Base-by-base conservation (phyloP, 139 green algal genomes). In the Gonium pectorale region DNA sequence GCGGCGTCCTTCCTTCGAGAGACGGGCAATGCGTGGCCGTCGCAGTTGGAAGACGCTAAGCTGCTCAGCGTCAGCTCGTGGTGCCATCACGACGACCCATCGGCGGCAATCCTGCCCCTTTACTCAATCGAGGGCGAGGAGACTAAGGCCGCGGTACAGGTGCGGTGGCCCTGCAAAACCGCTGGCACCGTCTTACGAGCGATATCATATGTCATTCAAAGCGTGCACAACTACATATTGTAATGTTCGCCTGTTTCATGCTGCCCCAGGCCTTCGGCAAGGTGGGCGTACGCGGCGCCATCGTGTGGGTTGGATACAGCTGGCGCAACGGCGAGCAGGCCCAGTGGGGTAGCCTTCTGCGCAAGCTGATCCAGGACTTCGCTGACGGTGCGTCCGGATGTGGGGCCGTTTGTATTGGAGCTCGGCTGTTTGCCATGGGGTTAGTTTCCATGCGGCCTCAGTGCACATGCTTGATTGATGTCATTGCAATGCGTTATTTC, bases 321-420 rank as follows among this genome's bases (percentile, higher is more conserved):
- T 79, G 70, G 70, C 52, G 33, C 21, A 46, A 79, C 33, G 70
- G 70, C n/a, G 1, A 59, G 5, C 40, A 82, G 41, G 40, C 17
- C 0, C 75, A 44, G 40, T 82, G 75, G 75, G 75, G 75, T 29
- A n/a, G 3, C 8, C 75, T 82, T 2, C 60, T 82, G 13, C 29
- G 35, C 19, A 60, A 82, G 56, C 60, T 82, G 13, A 27, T 82
- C 59, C 27, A 40, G 27, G 75, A 71, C 35, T 82, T 82, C 38
- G 38, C 75, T 37, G 19, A 52, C 15, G 73, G 73, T 80, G 59
- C 6, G 59, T 54, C 15, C 46, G 46, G 13, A 11, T 15, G 13
- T 54, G 13, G 13, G 13, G 46, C 46, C 15, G 46, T 54, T 54
- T 54, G 46, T 54, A 54, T 54, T 54, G 13, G 15, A 54, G 13